These are phyloP conservation scores for Rhynchospora breviuscula DNA, from an alignment of 176 grass and related monocot species.

Conservation along the genomic window DNA sequence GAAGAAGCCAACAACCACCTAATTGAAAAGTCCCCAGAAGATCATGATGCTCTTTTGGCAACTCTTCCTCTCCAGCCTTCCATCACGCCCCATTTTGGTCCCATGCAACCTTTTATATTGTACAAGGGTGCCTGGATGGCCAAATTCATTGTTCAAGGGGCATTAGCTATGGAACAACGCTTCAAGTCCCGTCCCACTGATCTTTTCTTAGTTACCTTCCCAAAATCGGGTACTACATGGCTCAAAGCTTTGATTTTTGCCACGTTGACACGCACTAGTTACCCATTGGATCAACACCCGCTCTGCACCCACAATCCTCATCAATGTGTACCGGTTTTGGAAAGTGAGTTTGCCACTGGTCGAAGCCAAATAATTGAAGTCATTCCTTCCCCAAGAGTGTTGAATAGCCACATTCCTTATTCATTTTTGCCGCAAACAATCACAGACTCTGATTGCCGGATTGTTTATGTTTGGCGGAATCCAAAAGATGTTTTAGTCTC, in stretches of 20 bases:
- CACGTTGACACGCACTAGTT: not conserved
- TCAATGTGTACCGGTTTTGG: not conserved
- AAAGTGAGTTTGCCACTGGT: not conserved
- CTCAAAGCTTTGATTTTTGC: conserved; percentile 8
- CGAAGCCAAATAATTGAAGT: not conserved
- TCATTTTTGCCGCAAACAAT: not conserved
- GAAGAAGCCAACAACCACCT: not conserved
- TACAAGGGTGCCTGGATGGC: not conserved
- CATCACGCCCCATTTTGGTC: not conserved
- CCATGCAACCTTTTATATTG: not conserved
- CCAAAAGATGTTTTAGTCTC: too few species aligned
- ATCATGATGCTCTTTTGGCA: too few species aligned
- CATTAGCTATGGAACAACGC: not conserved
- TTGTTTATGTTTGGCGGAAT: too few species aligned
- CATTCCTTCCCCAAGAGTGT: not conserved
- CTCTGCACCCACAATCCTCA: not conserved
- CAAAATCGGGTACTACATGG: conserved; percentile 34
- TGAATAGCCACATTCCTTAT: not conserved
- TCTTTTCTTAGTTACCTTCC: not conserved
- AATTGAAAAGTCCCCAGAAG: too few species aligned
- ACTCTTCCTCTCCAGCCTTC: not conserved
- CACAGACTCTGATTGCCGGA: too few species aligned
- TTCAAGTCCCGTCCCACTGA: conserved; percentile 8
- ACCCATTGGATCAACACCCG: not conserved
- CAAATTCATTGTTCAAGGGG: not conserved